Evolutionary conservation across 169 alveolate genomes (phyloP), one percentile per base, ranked within the genome.

Genomic region (Toxoplasma gondii): DNA sequence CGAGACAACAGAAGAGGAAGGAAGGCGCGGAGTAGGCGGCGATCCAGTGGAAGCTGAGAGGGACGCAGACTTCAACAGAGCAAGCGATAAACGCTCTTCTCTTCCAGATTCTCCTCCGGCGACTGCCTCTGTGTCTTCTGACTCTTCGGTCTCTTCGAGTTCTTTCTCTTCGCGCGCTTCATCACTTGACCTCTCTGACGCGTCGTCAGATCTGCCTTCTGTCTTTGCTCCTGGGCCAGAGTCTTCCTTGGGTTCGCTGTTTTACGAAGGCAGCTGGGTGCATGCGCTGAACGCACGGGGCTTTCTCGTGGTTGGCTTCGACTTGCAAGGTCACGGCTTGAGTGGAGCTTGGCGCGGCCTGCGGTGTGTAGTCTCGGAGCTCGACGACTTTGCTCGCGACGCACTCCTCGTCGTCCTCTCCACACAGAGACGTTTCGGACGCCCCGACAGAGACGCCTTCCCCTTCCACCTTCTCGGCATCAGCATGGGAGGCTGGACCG

Each of bases 321-420:
- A 93, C 88, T 27, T 93, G 54, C 96, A 93, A 43, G 96, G 96
- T 0, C 96, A 93, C 34, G 96, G 96, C 69, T 0, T n/a, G 34
- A 84, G 93, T 7, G 94, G 45, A 1, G 94, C 94, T 31, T 93
- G 84, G 87, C n/a, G 54, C 19, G 64, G 45, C 5, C 69, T 27
- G 44, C 88, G 92, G 38, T 93, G 96, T 38, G 84, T 58, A 16
- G 94, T 93, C 22, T 34, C 34, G 17, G 49, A 53, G 38, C 70
- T 91, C 2, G 94, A 93, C 88, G 88, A 93, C 53, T 88, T 67
- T 53, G 94, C 96, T 19, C 49, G 45, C 43, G 91, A 88, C 67
- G 78, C 80, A 39, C 90, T 93, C 49, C 96, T 44, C 45, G 16
- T 93, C 58, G 41, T 93, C n/a, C 92, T 16, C 39, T 84, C 39